A percentile compares a stretch with the other conserved stretches of the same genome.
phyloP scores from a whole-genome alignment of 805 yeast species.

The Cyberlindnera maclurae region DNA sequence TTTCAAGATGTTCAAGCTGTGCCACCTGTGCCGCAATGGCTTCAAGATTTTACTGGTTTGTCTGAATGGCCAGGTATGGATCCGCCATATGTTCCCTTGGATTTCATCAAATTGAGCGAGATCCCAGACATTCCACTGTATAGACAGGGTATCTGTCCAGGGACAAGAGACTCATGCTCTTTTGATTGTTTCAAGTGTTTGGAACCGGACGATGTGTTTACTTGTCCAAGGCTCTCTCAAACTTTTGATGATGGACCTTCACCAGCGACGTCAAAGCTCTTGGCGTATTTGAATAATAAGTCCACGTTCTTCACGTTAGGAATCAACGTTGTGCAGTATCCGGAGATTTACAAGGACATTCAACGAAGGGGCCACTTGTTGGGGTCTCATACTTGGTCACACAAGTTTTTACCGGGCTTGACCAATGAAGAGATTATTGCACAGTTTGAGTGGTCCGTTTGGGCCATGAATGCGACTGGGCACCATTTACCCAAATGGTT shows the following conservation, averaged over 20 bases:
- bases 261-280: constrained; percentile 53
- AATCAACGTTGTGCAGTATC: constrained; percentile 66
- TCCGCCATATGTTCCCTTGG: constrained; percentile 84
- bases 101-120: constrained; percentile 50
- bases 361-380: constrained; percentile 63
- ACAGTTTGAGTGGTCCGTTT: constrained; percentile 88
- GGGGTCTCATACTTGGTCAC: constrained; percentile 93
- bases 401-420: constrained; percentile 71
- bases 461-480: constrained; percentile 97
- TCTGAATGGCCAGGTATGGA: constrained; percentile 76
- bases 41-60: constrained; percentile 65
- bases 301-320: constrained; percentile 87
- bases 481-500: constrained; percentile 85
- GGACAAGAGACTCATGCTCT: constrained; percentile 53
- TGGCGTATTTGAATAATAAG: constrained; percentile 44
- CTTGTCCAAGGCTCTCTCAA: constrained; percentile 73
- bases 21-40: constrained; percentile 73
- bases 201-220: constrained; percentile 63
- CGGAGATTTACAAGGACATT: constrained; percentile 59
- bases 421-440: constrained; percentile 79
- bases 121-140: constrained; percentile 47
- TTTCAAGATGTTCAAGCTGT: constrained; percentile 21
- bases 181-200: constrained; percentile 83
- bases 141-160: constrained; percentile 54
- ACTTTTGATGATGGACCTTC: constrained; percentile 96